phyloP scores from a whole-genome alignment of 192 early-diverging fungal genomes.

The Globomyces pollinis-pini region DNA sequence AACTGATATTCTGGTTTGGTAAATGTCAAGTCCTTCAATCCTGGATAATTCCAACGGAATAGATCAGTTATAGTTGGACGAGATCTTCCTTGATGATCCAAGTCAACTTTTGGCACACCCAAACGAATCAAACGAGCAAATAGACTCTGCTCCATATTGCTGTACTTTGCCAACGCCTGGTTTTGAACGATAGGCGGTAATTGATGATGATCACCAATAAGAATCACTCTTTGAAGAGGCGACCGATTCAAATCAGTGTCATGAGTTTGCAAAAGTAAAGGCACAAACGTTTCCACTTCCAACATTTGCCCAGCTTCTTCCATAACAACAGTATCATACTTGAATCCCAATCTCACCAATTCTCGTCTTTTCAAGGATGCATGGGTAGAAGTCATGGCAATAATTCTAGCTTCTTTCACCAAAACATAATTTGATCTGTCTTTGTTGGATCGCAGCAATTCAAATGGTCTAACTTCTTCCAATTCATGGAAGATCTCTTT shows the following conservation, averaged over 20 bases:
- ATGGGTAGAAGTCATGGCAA: constrained; percentile 97
- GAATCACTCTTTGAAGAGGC: constrained; percentile 78
- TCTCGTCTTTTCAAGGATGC: constrained; percentile 86
- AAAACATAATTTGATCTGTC: constrained; percentile 88
- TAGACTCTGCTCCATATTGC: constrained; percentile 91
- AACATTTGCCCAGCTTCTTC: constrained; percentile 95
- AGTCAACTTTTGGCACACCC: constrained; percentile 83
- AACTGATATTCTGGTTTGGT: constrained; percentile 37
- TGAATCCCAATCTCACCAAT: constrained; percentile 81
- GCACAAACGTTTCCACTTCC: constrained; percentile 93
- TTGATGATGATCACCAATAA: constrained; percentile 98
- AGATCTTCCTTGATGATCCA: constrained; percentile 84
- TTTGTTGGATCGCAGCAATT: constrained; percentile 67
- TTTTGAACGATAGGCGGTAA: constrained; percentile 94
- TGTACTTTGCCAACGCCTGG: constrained; percentile 71
- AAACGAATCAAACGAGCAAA: constrained; percentile 86
- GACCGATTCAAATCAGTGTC: constrained; percentile 42
- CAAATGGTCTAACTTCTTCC: constrained; percentile 89
- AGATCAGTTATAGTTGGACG: constrained; percentile 71
- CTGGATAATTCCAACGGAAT: constrained; percentile 78
- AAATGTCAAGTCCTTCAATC: constrained; percentile 59
- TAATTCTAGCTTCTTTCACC: constrained; percentile 90
- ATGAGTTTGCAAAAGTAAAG: constrained; percentile 68
- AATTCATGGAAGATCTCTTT: constrained; percentile 76
- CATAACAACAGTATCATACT: constrained; percentile 92